These are phyloP conservation scores for Yamadazyma spencermartinsiae DNA, from an alignment of 1,139 yeast species.

Conservation along the genomic window DNA sequence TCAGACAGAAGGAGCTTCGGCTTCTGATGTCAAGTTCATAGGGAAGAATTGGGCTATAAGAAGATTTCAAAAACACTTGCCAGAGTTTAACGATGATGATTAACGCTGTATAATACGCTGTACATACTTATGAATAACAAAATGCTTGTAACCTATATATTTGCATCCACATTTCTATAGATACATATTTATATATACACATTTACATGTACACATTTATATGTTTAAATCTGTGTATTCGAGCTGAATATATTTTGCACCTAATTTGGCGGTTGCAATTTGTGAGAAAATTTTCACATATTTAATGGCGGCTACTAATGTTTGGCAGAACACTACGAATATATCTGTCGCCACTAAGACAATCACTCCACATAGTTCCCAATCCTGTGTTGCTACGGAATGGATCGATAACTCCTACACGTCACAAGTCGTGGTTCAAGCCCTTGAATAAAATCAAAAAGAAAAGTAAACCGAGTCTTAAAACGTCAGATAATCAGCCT, in stretches of 20 bases:
- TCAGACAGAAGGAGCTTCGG: slow-evolving; percentile 60
- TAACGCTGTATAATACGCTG: slow-evolving; percentile 4
- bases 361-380: too few relatives aligned
- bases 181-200: too few relatives aligned
- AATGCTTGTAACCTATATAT: too few relatives aligned
- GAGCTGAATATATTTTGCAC: too few relatives aligned
- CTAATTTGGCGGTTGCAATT: slow-evolving; percentile 3
- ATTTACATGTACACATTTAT: too few relatives aligned
- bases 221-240: too few relatives aligned
- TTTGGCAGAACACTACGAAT: background rate
- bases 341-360: background rate
- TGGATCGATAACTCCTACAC: background rate
- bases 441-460: background rate
- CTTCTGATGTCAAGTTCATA: slow-evolving; percentile 64
- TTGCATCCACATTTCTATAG: too few relatives aligned
- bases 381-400: background rate
- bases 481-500: background rate
- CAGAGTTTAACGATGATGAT: slow-evolving; percentile 30
- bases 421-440: slow-evolving; percentile 1
- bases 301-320: background rate
- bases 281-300: slow-evolving; percentile 1
- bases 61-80: slow-evolving; percentile 60
- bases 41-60: slow-evolving; percentile 82
- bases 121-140: background rate
- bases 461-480: background rate